Conservation (phyloP, 306 rosid genomes). For the Gleditsia sinensis region DNA sequence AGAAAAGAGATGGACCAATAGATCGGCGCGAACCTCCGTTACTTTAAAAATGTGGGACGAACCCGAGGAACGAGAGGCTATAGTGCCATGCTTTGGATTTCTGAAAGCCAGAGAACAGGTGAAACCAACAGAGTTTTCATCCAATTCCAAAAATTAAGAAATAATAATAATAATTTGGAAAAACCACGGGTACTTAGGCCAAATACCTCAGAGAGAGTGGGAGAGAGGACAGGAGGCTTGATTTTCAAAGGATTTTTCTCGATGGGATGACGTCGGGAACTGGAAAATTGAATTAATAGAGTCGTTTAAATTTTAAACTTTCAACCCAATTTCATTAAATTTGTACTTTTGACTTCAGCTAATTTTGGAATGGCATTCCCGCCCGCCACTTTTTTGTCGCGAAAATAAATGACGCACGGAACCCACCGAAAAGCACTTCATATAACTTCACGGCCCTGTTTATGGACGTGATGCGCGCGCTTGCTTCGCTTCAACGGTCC, state of each 20-base stretch:
- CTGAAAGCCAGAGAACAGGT: slow-evolving; percentile 13
- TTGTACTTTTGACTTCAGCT: slow-evolving; percentile 17
- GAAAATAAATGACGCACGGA: not conserved
- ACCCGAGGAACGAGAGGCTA: slow-evolving; percentile 7
- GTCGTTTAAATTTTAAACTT: slow-evolving; percentile 32
- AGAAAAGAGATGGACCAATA: not conserved
- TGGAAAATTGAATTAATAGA: not conserved
- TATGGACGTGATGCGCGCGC: not conserved
- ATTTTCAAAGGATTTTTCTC: slow-evolving; percentile 10
- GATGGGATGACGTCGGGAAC: slow-evolving; percentile 21
- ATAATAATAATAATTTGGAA: not conserved
- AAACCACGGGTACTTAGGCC: slow-evolving; percentile 34
- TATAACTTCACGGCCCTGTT: not conserved
- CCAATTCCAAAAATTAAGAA: not conserved
- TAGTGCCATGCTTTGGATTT: not conserved
- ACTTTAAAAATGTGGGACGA: slow-evolving; percentile 31
- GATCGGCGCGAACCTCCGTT: slow-evolving; percentile 40
- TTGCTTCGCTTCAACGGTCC: slow-evolving; percentile 8
- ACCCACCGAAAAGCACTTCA: not conserved
- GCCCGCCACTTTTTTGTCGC: slow-evolving; percentile 34
- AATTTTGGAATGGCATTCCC: slow-evolving; percentile 42
- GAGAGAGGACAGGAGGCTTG: not conserved
- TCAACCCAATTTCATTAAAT: not conserved
- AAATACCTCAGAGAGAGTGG: slow-evolving; percentile 11
- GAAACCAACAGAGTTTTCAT: not conserved